phyloP scores from a whole-genome alignment of 2,329 filamentous ascomycete genomes.

The Fusarium multiceps region DNA sequence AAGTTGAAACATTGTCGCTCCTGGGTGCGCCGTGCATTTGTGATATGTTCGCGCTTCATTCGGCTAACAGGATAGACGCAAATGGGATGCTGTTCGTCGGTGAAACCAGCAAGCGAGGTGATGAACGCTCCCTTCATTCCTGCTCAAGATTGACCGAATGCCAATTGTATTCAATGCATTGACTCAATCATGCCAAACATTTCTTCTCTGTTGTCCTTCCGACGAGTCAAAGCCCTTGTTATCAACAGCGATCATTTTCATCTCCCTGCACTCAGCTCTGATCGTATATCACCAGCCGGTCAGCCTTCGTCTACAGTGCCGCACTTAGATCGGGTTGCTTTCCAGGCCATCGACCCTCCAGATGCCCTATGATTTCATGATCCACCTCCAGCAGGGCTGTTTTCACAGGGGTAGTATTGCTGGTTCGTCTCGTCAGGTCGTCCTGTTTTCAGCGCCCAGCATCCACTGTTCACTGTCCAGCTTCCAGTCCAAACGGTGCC shows the following conservation, averaged over 20 bases:
- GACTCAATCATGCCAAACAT: constrained; percentile 13
- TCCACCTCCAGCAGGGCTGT: constrained; percentile 43
- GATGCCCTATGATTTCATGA: constrained; percentile 48
- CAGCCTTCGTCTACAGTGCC: constrained; percentile 12
- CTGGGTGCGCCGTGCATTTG: constrained; percentile 19
- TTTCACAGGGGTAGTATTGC: constrained; percentile 35
- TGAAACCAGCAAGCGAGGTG: constrained; percentile 23
- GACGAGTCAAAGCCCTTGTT: constrained; percentile 12
- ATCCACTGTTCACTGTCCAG: constrained; percentile 27
- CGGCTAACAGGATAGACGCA: background rate
- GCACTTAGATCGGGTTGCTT: constrained; percentile 39
- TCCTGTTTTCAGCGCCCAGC: constrained; percentile 39
- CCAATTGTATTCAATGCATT: background rate
- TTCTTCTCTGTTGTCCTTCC: background rate
- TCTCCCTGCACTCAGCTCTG: constrained; percentile 28
- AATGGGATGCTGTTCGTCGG: constrained; percentile 6
- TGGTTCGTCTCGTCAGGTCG: constrained; percentile 42
- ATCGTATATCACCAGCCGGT: constrained; percentile 16
- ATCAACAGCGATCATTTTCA: constrained; percentile 6
- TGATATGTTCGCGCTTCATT: constrained; percentile 10
- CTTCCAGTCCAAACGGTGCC: constrained; percentile 33
- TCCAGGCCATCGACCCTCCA: constrained; percentile 39
- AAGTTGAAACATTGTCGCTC: constrained; percentile 30
- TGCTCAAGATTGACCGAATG: background rate
- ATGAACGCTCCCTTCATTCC: constrained; percentile 33